Base-by-base conservation (phyloP, 1,284 basidiomycete genomes). In the Leucoagaricus sp. region DNA sequence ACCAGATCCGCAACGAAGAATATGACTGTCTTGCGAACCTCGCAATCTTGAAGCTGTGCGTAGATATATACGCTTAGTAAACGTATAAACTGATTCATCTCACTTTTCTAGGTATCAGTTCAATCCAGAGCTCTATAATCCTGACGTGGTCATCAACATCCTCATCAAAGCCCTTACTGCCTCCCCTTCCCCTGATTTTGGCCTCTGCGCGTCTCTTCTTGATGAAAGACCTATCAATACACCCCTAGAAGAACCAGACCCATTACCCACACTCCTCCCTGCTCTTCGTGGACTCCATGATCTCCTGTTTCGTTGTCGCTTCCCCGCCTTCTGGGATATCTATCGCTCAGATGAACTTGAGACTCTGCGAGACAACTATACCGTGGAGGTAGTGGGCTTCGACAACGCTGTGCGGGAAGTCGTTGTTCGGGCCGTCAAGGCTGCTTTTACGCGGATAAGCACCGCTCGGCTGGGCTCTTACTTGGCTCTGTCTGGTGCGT, bases 1-100 rank as follows among this genome's bases (percentile, higher is more conserved):
- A 93, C 69, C 95, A 98, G 75, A 91, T 94, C 64, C 82, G 92
- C 65, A 90, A 85, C 65, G 87, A 89, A 65, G 89, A 94, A 68
- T 97, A 97, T 68, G 96, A 98, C 72, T 90, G 93, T 65, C 83
- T 98, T 41, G 94, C 95, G 50, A 97, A 98, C 75, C 79, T 95
- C 29, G 92, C 93, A 46, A 93, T 94, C 61, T 72, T 94, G 48
- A 94, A 94, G 73, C 75, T 94, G 93, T 91, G 64, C n/a, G 65
- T 60, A 9, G n/a, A n/a, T n/a, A n/a, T n/a, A n/a, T n/a, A n/a
- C n/a, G n/a, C n/a, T n/a, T n/a, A n/a, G n/a, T n/a, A n/a, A n/a
- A n/a, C n/a, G n/a, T n/a, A n/a, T n/a, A n/a, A n/a, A n/a, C 33
- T 34, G 33, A 56, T 33, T 19, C 17, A 12, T 36, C 34, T 38